Conservation (phyloP, 2,329 filamentous ascomycete species). For the Boeremia exigua region DNA sequence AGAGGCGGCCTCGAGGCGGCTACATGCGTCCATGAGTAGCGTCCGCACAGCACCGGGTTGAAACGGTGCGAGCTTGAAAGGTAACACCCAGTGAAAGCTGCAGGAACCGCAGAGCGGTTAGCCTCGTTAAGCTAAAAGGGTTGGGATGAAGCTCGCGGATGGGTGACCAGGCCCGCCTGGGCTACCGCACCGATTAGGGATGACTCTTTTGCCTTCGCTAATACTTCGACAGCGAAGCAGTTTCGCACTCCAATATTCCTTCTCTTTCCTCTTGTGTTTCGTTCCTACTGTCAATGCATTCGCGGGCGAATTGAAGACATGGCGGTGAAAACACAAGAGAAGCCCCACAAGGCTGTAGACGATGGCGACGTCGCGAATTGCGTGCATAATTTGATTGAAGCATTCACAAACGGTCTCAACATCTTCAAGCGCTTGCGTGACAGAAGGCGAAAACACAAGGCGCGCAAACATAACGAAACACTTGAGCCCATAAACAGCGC, state of each 20-base stretch:
- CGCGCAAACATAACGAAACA: conserved; percentile 26
- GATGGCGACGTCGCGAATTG: conserved; percentile 42
- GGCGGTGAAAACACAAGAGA: conserved; percentile 30
- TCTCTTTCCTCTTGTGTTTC: conserved; percentile 20
- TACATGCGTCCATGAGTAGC: conserved; percentile 29
- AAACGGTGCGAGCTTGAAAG: conserved; percentile 32
- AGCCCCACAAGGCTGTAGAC: conserved; percentile 22
- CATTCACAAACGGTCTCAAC: conserved; percentile 54
- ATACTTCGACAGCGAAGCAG: conserved; percentile 25
- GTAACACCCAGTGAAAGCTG: conserved; percentile 41
- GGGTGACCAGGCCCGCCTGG: conserved; percentile 35
- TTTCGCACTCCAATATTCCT: conserved; percentile 18
- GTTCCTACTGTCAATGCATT: conserved; percentile 13
- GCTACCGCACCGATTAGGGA: conserved; percentile 25
- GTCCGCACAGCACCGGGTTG: conserved; percentile 29
- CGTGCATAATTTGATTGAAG: conserved; percentile 52
- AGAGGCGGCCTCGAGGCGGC: conserved; percentile 36
- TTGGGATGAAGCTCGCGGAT: conserved; percentile 35
- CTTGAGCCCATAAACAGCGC: conserved; percentile 33
- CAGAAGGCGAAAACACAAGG: conserved; percentile 40
- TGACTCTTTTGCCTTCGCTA: conserved; percentile 37
- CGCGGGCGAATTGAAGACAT: conserved; percentile 25
- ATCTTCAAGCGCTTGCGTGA: conserved; percentile 53
- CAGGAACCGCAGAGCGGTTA: conserved; percentile 34
- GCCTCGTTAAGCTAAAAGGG: conserved; percentile 16